Conservation (phyloP, 2,329 filamentous ascomycete species). For the Penicillium sclerotiorum region DNA sequence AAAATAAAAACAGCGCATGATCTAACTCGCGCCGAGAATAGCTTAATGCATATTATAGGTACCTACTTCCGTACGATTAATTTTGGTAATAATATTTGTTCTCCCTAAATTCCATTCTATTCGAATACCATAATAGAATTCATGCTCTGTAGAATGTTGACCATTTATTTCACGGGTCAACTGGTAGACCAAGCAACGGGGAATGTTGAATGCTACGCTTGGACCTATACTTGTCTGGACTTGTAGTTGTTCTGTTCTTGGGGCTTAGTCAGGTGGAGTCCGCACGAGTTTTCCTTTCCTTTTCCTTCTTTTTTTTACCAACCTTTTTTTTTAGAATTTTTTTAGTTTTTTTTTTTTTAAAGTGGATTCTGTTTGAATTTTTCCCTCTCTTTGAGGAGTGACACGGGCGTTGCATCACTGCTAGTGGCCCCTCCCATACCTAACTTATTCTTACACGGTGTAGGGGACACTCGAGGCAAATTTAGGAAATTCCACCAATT, state of each 20-base stretch:
- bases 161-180: not conserved
- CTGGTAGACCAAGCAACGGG: constrained; percentile 15
- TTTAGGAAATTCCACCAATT: too few relatives aligned
- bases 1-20: not conserved
- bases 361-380: constrained; percentile 6
- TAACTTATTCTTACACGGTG: not conserved
- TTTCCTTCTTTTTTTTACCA: constrained; percentile 9
- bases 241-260: not conserved
- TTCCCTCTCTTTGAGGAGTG: constrained; percentile 8
- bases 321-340: constrained; percentile 14
- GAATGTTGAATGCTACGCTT: constrained; percentile 17
- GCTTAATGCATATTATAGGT: not conserved
- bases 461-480: constrained; percentile 1
- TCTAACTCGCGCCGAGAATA: not conserved
- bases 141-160: too few relatives aligned
- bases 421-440: constrained; percentile 2
- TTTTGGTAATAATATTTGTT: too few relatives aligned
- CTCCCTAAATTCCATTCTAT: too few relatives aligned
- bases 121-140: too few relatives aligned
- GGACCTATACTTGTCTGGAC: constrained; percentile 3
- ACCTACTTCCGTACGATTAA: too few relatives aligned
- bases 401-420: constrained; percentile 29
- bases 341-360: constrained; percentile 18
- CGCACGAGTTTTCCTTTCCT: constrained; percentile 18
- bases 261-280: constrained; percentile 19